phyloP scores from a whole-genome alignment of 352 stramenopile genomes.

The Phytophthora palmivora region DNA sequence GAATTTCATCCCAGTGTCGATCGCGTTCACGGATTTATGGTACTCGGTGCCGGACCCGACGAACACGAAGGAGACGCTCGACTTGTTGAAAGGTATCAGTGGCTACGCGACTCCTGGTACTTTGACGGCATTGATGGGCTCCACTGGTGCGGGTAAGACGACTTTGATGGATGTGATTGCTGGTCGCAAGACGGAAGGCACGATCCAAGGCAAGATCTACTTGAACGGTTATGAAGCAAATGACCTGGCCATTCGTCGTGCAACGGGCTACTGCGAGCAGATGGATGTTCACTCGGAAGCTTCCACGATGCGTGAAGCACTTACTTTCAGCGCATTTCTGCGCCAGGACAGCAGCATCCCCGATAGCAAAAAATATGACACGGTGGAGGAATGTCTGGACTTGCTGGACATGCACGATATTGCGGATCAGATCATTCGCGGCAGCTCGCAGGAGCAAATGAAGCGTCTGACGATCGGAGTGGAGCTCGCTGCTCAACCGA shows the following conservation, averaged over 20 bases:
- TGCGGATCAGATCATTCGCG: slow-evolving; percentile 46
- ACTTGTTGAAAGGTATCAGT: slow-evolving; percentile 43
- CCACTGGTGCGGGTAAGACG: slow-evolving; percentile 60
- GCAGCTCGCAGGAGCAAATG: slow-evolving; percentile 46
- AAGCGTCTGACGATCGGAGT: slow-evolving; percentile 77
- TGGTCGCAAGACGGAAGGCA: slow-evolving; percentile 49
- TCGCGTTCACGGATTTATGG: slow-evolving; percentile 44
- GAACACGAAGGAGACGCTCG: slow-evolving; percentile 45
- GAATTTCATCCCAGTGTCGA: slow-evolving; percentile 29
- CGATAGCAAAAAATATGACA: slow-evolving; percentile 37
- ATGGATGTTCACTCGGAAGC: slow-evolving; percentile 56
- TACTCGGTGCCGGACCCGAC: slow-evolving; percentile 40
- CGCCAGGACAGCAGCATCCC: slow-evolving; percentile 39
- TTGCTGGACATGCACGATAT: slow-evolving; percentile 42
- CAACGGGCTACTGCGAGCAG: slow-evolving; percentile 64
- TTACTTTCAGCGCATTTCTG: slow-evolving; percentile 88
- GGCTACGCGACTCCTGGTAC: slow-evolving; percentile 66
- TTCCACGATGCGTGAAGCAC: slow-evolving; percentile 84
- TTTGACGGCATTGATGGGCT: slow-evolving; percentile 88
- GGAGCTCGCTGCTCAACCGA: slow-evolving; percentile 85
- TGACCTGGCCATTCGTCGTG: slow-evolving; percentile 42
- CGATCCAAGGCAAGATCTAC: slow-evolving; percentile 58
- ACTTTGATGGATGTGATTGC: slow-evolving; percentile 28
- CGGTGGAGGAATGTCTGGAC: slow-evolving; percentile 38
- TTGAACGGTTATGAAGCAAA: slow-evolving; percentile 44